phyloP scores from a whole-genome alignment of 2,329 filamentous ascomycete genomes.

The Canariomyces notabilis region DNA sequence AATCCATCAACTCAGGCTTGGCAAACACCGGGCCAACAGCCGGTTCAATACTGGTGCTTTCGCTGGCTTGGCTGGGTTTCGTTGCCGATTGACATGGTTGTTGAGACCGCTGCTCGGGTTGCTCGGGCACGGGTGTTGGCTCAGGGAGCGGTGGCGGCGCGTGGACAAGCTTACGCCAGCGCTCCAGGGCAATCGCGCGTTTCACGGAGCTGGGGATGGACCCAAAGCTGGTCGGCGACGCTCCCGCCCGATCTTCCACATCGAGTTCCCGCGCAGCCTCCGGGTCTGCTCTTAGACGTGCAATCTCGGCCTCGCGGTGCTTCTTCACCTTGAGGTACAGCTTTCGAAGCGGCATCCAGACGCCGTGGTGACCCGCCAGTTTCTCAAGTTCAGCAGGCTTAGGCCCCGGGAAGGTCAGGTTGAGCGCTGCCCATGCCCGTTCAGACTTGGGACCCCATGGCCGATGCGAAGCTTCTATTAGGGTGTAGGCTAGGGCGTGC shows the following conservation, averaged over 20 bases:
- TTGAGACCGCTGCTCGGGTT: slow-evolving; percentile 5
- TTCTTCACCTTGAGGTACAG: slow-evolving; percentile 48
- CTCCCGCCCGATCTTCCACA: slow-evolving; percentile 41
- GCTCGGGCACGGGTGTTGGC: neutral
- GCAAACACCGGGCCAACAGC: neutral
- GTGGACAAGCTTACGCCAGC: slow-evolving; percentile 47
- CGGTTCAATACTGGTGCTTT: neutral
- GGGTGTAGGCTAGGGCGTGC: slow-evolving; percentile 52
- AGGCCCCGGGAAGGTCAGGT: slow-evolving; percentile 27
- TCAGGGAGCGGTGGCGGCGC: slow-evolving; percentile 22
- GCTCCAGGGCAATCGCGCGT: slow-evolving; percentile 42
- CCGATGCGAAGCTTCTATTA: slow-evolving; percentile 46
- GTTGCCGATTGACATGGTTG: slow-evolving; percentile 1
- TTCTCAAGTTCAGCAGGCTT: slow-evolving; percentile 41
- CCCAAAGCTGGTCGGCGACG: slow-evolving; percentile 43
- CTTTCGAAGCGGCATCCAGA: slow-evolving; percentile 51
- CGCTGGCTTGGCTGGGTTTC: slow-evolving; percentile 1
- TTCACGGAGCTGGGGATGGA: slow-evolving; percentile 44
- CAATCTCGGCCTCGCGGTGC: slow-evolving; percentile 48
- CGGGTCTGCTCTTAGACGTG: slow-evolving; percentile 43
- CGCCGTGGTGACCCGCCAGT: slow-evolving; percentile 42
- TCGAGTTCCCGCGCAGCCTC: slow-evolving; percentile 47
- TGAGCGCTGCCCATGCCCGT: slow-evolving; percentile 43
- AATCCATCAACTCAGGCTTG: slow-evolving; percentile 19
- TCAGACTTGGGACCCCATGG: slow-evolving; percentile 43